Conservation (phyloP, 2,329 filamentous ascomycete genomes). For the Penicillium sp. region DNA sequence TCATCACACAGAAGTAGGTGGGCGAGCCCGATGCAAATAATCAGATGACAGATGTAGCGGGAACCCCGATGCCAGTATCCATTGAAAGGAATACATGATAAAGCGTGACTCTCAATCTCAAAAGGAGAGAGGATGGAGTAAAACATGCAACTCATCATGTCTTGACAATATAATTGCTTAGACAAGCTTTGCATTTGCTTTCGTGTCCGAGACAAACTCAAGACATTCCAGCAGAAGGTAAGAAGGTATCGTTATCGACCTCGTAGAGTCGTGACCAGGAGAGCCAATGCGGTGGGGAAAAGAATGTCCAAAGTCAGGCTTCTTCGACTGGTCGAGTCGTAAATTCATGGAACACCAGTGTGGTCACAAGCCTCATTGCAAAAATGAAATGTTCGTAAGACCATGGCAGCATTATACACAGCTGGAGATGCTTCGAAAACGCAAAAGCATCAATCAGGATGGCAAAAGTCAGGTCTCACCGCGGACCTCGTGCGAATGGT, state of each 20-base stretch:
- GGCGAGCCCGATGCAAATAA: constrained; percentile 12
- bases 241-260: constrained; percentile 11
- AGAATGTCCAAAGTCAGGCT: neutral
- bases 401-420: constrained; percentile 25
- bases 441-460: constrained; percentile 9
- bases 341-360: constrained; percentile 32
- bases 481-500: constrained; percentile 32
- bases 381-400: constrained; percentile 27
- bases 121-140: constrained; percentile 4
- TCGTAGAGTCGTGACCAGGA: constrained; percentile 18
- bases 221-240: neutral
- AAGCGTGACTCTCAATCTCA: constrained; percentile 5
- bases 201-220: neutral
- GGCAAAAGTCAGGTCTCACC: constrained; percentile 31
- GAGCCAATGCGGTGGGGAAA: neutral
- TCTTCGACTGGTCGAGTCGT: constrained; percentile 26
- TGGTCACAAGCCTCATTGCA: constrained; percentile 26
- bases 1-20: constrained; percentile 13
- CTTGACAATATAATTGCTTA: neutral
- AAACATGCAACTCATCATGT: constrained; percentile 2
- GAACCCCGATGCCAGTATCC: neutral
- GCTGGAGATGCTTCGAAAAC: constrained; percentile 2
- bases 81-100: constrained; percentile 2
- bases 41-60: constrained; percentile 3
- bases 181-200: constrained; percentile 6